Evolutionary conservation across 257 asterid genomes (phyloP).

Genomic region (Ophiorrhiza pumila): DNA sequence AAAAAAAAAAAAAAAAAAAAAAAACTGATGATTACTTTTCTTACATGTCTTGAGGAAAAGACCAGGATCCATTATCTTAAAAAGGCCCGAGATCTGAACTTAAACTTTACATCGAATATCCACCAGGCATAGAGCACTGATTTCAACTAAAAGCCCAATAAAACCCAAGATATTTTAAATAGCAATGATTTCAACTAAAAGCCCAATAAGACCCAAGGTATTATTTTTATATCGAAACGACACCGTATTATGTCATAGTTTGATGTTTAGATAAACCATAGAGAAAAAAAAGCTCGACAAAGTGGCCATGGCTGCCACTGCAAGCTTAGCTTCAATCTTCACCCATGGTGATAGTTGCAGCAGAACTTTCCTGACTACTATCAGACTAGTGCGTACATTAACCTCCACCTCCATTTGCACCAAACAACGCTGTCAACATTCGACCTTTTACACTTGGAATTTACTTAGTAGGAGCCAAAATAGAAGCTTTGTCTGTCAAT

Average conservation of each 20-base stretch:
- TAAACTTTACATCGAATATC: no score
- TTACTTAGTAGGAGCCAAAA: not conserved
- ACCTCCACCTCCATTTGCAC: conserved; percentile 26
- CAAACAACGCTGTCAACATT: conserved; percentile 32
- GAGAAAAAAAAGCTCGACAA: no score
- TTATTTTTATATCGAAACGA: not conserved
- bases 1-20: no score
- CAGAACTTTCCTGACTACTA: conserved; percentile 29
- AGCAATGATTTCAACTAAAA: not conserved
- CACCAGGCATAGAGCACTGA: no score
- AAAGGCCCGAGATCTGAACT: no score
- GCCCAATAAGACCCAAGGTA: not conserved
- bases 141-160: no score
- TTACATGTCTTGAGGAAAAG: no score
- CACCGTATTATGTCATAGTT: not conserved
- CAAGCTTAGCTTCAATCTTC: conserved; percentile 35
- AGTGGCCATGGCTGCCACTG: conserved; percentile 38
- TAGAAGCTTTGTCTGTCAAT: conserved; percentile 38
- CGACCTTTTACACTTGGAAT: conserved; percentile 18
- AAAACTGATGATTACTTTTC: no score
- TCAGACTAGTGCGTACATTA: conserved; percentile 33
- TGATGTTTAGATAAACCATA: not conserved
- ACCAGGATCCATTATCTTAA: no score
- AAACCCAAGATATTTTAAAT: no score
- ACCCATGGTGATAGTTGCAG: conserved; percentile 33